phyloP scores from a whole-genome alignment of 805 yeast genomes.

The Candida tammaniensis region DNA sequence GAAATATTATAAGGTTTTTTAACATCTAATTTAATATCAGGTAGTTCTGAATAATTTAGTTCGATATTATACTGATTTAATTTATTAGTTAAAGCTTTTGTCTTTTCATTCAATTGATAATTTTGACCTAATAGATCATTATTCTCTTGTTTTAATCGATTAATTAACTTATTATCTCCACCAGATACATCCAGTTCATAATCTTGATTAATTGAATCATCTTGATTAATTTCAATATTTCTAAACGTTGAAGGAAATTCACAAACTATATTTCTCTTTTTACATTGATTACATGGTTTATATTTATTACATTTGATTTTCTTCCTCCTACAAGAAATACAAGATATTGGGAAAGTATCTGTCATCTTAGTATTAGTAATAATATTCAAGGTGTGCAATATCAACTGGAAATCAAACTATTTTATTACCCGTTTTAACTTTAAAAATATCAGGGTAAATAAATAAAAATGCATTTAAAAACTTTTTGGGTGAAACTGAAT shows the following conservation, averaged over 20 bases:
- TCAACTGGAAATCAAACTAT: no score
- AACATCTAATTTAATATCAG: neutral
- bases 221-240: constrained; percentile 33
- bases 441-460: no score
- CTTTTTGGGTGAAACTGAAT: no score
- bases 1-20: constrained; percentile 16
- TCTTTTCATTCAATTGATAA: constrained; percentile 15
- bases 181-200: constrained; percentile 3
- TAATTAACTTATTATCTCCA: constrained; percentile 6
- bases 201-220: constrained; percentile 2
- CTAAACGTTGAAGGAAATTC: constrained; percentile 47
- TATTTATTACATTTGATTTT: constrained; percentile 34
- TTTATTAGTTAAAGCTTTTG: constrained; percentile 10
- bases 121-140: constrained; percentile 18
- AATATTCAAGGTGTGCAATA: no score
- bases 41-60: constrained; percentile 5
- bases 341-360: constrained; percentile 32
- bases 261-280: constrained; percentile 34
- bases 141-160: constrained; percentile 20
- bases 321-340: constrained; percentile 34
- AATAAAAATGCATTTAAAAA: no score
- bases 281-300: constrained; percentile 43
- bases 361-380: no score
- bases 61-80: constrained; percentile 8
- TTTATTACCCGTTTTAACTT: no score